Conservation (phyloP, 1,284 basidiomycete species). For the Acaromyces ingoldii region DNA sequence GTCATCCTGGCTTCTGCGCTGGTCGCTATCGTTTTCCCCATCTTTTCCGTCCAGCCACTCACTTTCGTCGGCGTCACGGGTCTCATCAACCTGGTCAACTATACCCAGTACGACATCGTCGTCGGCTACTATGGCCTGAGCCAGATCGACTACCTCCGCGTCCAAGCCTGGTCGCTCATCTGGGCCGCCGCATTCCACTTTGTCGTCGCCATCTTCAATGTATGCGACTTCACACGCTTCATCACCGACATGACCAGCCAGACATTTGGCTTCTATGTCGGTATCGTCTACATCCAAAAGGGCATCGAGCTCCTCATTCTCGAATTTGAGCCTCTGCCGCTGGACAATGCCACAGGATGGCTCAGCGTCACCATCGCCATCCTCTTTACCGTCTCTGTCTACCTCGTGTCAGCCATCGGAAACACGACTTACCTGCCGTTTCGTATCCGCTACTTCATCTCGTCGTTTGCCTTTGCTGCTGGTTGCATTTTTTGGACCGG, state of each 20-base stretch:
- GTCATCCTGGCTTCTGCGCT: constrained; percentile 59
- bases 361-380: constrained; percentile 54
- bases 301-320: constrained; percentile 54
- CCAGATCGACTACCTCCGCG: constrained; percentile 32
- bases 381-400: constrained; percentile 53
- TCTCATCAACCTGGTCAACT: constrained; percentile 54
- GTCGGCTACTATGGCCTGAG: constrained; percentile 42
- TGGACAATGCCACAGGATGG: constrained; percentile 52
- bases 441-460: constrained; percentile 48
- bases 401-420: constrained; percentile 41
- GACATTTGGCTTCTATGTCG: constrained; percentile 72
- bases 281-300: constrained; percentile 53
- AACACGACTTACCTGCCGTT: constrained; percentile 49
- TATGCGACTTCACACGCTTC: constrained; percentile 52
- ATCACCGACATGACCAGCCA: constrained; percentile 76
- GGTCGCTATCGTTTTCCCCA: constrained; percentile 82
- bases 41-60: constrained; percentile 84
- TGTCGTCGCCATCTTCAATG: constrained; percentile 74
- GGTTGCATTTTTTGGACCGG: constrained; percentile 54
- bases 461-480: constrained; percentile 52
- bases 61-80: constrained; percentile 92
- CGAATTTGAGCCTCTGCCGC: constrained; percentile 45
- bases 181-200: constrained; percentile 93
- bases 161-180: constrained; percentile 70
- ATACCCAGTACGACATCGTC: constrained; percentile 48